Percentiles rank a stretch among this genome's conserved stretches.
Evolutionary conservation across 1,139 yeast species (phyloP).

Genomic region (Geotrichum europaeum): DNA sequence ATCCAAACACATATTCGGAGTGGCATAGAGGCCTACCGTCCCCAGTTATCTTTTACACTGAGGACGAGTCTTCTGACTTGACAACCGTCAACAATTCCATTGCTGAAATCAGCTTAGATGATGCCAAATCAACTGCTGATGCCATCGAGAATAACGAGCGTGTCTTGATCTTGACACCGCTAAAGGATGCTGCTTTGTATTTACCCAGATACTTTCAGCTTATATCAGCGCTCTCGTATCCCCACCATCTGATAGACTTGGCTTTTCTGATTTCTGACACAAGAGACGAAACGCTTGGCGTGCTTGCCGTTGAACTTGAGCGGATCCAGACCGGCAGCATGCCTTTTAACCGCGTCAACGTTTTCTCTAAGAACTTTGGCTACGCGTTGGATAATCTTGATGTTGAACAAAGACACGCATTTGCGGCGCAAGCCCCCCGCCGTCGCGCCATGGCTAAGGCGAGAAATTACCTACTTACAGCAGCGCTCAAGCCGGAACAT

Average conservation of each 20-base stretch:
- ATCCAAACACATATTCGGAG: constrained; percentile 25
- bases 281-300: constrained; percentile 62
- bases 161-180: constrained; percentile 66
- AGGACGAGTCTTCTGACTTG: constrained; percentile 20
- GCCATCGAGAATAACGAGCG: constrained; percentile 59
- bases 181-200: constrained; percentile 76
- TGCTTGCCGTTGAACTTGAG: constrained; percentile 45
- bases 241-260: constrained; percentile 72
- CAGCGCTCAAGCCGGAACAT: constrained; percentile 75
- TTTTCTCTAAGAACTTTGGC: constrained; percentile 79
- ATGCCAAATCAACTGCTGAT: constrained; percentile 40
- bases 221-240: constrained; percentile 78
- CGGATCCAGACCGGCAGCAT: constrained; percentile 32
- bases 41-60: constrained; percentile 24
- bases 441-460: constrained; percentile 88
- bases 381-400: constrained; percentile 66
- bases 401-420: constrained; percentile 67
- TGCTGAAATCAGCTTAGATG: constrained; percentile 43
- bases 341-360: constrained; percentile 64
- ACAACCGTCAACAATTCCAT: constrained; percentile 25
- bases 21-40: constrained; percentile 29
- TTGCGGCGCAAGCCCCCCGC: constrained; percentile 82
- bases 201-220: constrained; percentile 79
- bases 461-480: constrained; percentile 76
- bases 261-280: constrained; percentile 80